Base-by-base conservation (phyloP, 2,329 filamentous ascomycete species). In the Phialophora verrucosa region DNA sequence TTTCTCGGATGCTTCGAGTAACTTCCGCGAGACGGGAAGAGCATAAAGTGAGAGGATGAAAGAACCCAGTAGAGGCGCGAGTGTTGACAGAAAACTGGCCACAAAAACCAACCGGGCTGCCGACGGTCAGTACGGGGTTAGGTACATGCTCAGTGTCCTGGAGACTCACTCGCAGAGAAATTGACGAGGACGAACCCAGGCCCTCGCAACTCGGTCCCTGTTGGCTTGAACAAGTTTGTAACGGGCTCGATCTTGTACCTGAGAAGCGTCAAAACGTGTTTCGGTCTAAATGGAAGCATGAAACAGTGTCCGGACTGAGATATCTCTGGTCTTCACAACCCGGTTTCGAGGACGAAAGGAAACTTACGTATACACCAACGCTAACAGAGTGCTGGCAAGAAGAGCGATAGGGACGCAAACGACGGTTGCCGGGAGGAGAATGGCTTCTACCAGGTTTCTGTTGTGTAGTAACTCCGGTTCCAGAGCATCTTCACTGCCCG, bases 61-160 rank as follows among this genome's bases (percentile, higher is more conserved):
- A 25, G 63, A 62, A 11, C 64, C 63, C 35, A 70, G 53, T n/a
- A 70, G 32, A 8, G 68, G 68, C 25, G 68, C 68, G 11, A 70
- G 17, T 14, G 64, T 67, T 11, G 64, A 67, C 14, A 67, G 32
- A 20, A 66, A 67, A 25, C 59, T 64, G 8, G 67, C 64, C 20
- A 67, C 29, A 47, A 69, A 69, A 10, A 67, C 61, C 44, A 69
- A 54, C 35, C 63, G 47, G 11, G 63, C 63, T 65, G 27, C 11
- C 3, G 29, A 25, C 2, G 6, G 55, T 64, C 29, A 57, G 35
- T 51, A 25, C 10, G 38, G n/a, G 10, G 11, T 5, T 35, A 25
- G 23, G 42, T n/a, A 20, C 7, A 17, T 27, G 38, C 27, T 32
- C 54, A 32, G 17, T 5, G 20, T 17, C n/a, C 29, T 17, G 12